Conservation (phyloP, 148 eudicot species). For the Silene uniflora region DNA sequence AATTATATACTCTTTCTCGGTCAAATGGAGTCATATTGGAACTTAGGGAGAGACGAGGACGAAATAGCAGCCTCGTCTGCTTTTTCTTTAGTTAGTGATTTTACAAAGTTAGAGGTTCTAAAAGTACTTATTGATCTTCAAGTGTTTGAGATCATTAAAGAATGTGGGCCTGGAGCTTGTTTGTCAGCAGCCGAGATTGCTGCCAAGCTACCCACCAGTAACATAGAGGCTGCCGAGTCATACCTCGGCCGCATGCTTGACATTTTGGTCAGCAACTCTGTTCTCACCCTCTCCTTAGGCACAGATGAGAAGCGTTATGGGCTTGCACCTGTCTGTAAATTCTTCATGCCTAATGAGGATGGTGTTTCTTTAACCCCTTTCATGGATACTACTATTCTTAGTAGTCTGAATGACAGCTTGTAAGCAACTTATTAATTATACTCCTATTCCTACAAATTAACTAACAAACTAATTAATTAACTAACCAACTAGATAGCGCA, state of each 20-base stretch:
- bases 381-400: background rate
- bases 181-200: constrained; percentile 45
- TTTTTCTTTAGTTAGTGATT: background rate
- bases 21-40: background rate
- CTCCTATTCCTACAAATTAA: too few species aligned
- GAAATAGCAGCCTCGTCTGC: background rate
- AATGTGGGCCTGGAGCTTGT: constrained; percentile 32
- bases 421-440: background rate
- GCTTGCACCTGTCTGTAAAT: constrained; percentile 52
- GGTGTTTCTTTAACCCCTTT: constrained; percentile 27
- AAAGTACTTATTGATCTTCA: constrained; percentile 13
- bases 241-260: constrained; percentile 53
- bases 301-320: constrained; percentile 45
- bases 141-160: constrained; percentile 14
- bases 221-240: background rate
- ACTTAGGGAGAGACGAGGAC: background rate
- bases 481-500: too few species aligned
- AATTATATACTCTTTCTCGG: too few species aligned
- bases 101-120: background rate
- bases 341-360: constrained; percentile 43
- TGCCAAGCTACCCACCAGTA: constrained; percentile 35
- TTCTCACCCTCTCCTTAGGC: constrained; percentile 33
- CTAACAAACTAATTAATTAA: too few species aligned
- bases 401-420: background rate
- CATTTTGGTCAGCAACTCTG: constrained; percentile 39